Base-by-base conservation (phyloP, 1,139 yeast genomes). In the Petasospora fabianii region DNA sequence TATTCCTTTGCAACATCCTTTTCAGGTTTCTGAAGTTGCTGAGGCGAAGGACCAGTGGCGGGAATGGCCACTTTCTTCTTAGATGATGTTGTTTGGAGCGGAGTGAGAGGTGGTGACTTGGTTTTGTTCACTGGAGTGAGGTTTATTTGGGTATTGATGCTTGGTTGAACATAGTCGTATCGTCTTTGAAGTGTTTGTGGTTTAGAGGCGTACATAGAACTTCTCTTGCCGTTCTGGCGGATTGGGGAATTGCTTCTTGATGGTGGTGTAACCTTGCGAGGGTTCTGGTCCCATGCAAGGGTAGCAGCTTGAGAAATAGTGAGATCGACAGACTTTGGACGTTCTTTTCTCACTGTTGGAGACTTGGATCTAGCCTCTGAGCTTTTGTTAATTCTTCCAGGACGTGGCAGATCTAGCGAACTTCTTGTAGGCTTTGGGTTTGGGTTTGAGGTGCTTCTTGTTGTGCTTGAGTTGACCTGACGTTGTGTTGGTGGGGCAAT, bases 301-400 rank as follows among this genome's bases (percentile, higher is more conserved):
- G 50, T 24, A 1, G 61, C 61, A 14, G 61, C 61, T 34, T 50
- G 48, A 20, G 48, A 51, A 11, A 56, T 49, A 11, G 54, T 42
- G 4, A 49, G 16, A 13, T 53, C 57, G 17, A 50, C 45, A 2
- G 56, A 53, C 32, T 49, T 52, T 8, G 55, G 54, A 19, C 55
- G 47, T 21, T 50, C 47, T 17, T 18, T 38, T 38, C 45, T 40
- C 6, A 32, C 21, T 12, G 34, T 19, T 9, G 44, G 48, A 4
- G 55, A 41, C 30, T 35, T 41, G 3, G 48, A 41, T 24, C 51
- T 24, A 12, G n/a, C 12, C 11, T 31, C 36, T 3, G 34, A 21
- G 8, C 29, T 29, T 8, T 19, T 21, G 12, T 26, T 18, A 18
- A 24, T 17, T 22, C 33, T 37, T 29, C 13, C 30, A 1, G 50